Conservation (phyloP, 257 asterid species). For the Oldenlandia corymbosa region DNA sequence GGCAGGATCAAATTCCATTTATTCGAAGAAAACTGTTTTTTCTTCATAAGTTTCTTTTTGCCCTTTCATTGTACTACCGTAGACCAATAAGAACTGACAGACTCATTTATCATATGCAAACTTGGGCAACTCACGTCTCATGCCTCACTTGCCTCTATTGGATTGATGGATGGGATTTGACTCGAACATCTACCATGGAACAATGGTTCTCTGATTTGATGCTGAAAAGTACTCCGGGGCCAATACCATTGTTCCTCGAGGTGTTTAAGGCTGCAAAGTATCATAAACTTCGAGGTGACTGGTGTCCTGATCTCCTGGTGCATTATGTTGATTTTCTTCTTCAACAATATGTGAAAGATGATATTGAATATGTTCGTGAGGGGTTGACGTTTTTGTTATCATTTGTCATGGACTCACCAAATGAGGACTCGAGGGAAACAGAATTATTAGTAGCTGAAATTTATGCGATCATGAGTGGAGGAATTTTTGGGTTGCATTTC, state of each 20-base stretch:
- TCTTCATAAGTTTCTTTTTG: too few species aligned
- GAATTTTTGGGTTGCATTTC: not conserved
- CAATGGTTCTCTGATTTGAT: not conserved
- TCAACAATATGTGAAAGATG: too few species aligned
- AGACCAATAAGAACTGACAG: too few species aligned
- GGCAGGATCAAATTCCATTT: too few species aligned
- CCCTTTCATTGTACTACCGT: too few species aligned
- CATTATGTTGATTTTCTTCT: not conserved
- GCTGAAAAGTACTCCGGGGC: constrained; percentile 8
- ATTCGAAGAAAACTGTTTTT: too few species aligned
- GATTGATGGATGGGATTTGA: too few species aligned
- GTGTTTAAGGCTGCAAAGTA: not conserved
- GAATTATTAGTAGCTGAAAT: not conserved
- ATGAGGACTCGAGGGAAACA: not conserved
- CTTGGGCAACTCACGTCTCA: too few species aligned
- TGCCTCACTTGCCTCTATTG: too few species aligned
- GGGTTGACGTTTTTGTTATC: not conserved
- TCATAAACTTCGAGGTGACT: too few species aligned
- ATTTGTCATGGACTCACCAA: not conserved
- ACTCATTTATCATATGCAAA: too few species aligned
- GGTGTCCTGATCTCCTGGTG: too few species aligned
- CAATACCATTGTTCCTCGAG: not conserved
- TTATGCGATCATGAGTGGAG: not conserved
- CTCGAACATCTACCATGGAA: not conserved
- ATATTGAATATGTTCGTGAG: not conserved